Evolutionary conservation across 2,329 filamentous ascomycete genomes (phyloP), one percentile per base, ranked within the genome.

Genomic region (Penicillium expansum): DNA sequence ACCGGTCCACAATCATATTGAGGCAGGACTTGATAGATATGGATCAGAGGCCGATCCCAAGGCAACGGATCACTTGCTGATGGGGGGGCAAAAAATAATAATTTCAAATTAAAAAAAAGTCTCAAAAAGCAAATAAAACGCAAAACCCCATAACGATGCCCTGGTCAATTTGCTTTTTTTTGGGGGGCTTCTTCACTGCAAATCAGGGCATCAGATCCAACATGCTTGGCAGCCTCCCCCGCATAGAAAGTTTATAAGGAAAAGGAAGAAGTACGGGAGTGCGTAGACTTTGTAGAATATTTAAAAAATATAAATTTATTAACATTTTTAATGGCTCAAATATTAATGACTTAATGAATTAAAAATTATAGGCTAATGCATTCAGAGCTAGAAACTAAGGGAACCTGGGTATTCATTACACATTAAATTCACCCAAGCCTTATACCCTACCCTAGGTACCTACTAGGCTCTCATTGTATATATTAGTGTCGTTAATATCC

Each of bases 201-300:
- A 63, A 65, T 65, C 62, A 66, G 56, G 54, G 58, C 52, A 38
- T 60, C 52, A 39, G 54, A 59, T 62, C 53, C 62, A 56, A 60
- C 61, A 64, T 63, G 56, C 61, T 63, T 62, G 62, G 62, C 63
- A 64, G 62, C 55, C 56, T 66, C 58, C 65, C 63, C 65, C 65
- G 63, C 65, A 67, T 62, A 54, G 22, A 63, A 65, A 64, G 60
- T 66, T 60, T 63, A 57, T 63, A 55, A 56, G 32, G 7, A 18
- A 18, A 38, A 11, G 35, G 10, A 35, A 32, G 6, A 20, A 29
- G 24, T 50, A 18, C 29, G 29, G 43, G n/a, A 18, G 22, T 27
- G 5, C 7, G 22, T 10, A n/a, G 39, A 27, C 9, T 42, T 6
- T 18, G 9, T 30, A 16, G 18, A 24, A 29, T 7, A 29, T 29